Conservation (phyloP, 2,329 filamentous ascomycete species). For the Nannizzia gypsea region DNA sequence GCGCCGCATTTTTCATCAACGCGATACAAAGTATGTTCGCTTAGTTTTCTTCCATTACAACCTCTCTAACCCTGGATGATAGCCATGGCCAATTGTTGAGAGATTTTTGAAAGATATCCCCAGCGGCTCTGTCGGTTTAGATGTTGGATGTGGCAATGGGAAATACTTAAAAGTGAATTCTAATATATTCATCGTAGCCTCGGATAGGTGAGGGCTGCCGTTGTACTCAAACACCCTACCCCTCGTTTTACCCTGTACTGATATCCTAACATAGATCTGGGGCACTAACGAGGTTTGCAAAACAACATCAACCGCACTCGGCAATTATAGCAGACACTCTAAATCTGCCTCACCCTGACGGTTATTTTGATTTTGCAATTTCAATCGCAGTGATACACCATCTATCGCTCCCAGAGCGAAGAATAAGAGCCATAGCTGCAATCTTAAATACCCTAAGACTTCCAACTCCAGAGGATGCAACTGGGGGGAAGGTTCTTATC, state of each 20-base stretch:
- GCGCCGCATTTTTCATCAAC: slow-evolving; percentile 40
- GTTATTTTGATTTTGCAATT: slow-evolving; percentile 70
- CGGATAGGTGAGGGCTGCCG: slow-evolving; percentile 58
- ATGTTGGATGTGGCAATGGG: slow-evolving; percentile 92
- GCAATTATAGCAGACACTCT: slow-evolving; percentile 72
- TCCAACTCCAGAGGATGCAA: slow-evolving; percentile 13
- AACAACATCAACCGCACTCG: slow-evolving; percentile 49
- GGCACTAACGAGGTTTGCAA: slow-evolving; percentile 48
- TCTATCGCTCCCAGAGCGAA: slow-evolving; percentile 62
- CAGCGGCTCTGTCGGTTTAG: slow-evolving; percentile 67
- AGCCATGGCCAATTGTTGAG: slow-evolving; percentile 88
- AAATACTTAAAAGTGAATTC: slow-evolving; percentile 81
- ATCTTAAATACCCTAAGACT: slow-evolving; percentile 55
- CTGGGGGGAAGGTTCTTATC: slow-evolving; percentile 57
- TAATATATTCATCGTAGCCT: slow-evolving; percentile 66
- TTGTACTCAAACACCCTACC: neutral
- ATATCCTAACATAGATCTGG: slow-evolving; percentile 37
- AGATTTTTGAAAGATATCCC: slow-evolving; percentile 56
- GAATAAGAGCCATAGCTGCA: slow-evolving; percentile 58
- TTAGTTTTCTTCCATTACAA: neutral
- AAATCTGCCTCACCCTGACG: slow-evolving; percentile 60
- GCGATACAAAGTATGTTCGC: slow-evolving; percentile 46
- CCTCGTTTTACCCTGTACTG: slow-evolving; percentile 8
- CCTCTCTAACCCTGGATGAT: neutral
- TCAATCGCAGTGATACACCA: slow-evolving; percentile 93